Base-by-base conservation (phyloP, 1,284 basidiomycete species). In the Omphalotus olearius region DNA sequence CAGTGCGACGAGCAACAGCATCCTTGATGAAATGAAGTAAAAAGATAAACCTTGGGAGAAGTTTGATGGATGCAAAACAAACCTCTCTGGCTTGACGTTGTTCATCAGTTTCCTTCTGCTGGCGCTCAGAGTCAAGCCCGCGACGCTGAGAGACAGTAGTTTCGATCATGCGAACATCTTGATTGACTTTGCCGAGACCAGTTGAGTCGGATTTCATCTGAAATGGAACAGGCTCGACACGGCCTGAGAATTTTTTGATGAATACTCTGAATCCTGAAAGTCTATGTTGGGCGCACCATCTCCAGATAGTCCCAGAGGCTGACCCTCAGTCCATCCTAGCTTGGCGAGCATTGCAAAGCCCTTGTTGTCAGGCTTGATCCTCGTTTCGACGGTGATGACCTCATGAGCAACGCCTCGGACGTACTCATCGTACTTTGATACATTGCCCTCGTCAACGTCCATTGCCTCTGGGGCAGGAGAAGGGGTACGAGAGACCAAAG, bases 141-240 rank as follows among this genome's bases (percentile, higher is more conserved):
- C 88, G 80, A 18, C 89, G 80, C 59, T 89, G 85, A 5, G 88
- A 83, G 20, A 90, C 88, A 3, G 89, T 90, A 0, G 83, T 82
- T 63, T 91, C 88, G 50, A 90, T 87, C 80, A 91, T 85, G 38
- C 79, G 78, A 43, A 85, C 77, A 64, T 92, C 89, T 62, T 89
- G 86, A 52, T 66, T 83, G 4, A 74, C 74, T 63, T 91, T 91
- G 16, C 89, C 89, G 9, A 92, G 73, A 7, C 89, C 89, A 20
- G 85, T 86, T 42, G 78, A 70, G 61, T 91, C 89, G 35, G 75
- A 75, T 65, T 91, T 91, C 58, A 89, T 71, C 52, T 83, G 74
- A 64, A 91, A 91, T 4, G 89, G 88, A 28, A 92, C 73, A 1
- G 89, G 89, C 45, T 91, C 88, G 47, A 86, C 74, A 50, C 88